Evolutionary conservation across 345 rosid species (phyloP).

Genomic region (Gossypium australe): DNA sequence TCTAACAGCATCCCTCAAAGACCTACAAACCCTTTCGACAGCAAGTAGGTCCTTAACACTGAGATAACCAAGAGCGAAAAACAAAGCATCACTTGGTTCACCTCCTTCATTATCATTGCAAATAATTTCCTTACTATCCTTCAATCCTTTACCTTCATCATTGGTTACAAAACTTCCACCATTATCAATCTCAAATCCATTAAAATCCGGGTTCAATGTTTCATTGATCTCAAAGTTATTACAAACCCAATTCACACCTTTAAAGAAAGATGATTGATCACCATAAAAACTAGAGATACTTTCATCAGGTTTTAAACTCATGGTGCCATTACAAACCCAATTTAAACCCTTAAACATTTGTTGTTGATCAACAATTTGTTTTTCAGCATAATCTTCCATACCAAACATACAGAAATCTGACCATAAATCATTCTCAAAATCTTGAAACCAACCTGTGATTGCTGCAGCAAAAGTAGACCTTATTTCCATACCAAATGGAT

Average conservation of each 20-base stretch:
- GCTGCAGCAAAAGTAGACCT: constrained; percentile 20
- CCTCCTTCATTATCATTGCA: neutral
- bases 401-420: constrained; percentile 12
- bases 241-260: constrained; percentile 7
- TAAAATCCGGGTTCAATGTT: constrained; percentile 10
- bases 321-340: constrained; percentile 9
- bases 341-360: neutral
- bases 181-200: constrained; percentile 8
- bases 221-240: constrained; percentile 11
- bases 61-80: constrained; percentile 13
- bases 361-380: neutral
- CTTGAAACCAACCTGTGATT: constrained; percentile 8
- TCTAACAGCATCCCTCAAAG: constrained; percentile 10
- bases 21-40: constrained; percentile 16
- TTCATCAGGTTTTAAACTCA: neutral
- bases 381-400: neutral
- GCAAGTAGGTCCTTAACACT: constrained; percentile 12
- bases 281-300: constrained; percentile 4
- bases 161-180: neutral
- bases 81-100: constrained; percentile 16
- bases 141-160: constrained; percentile 5
- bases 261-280: neutral
- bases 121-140: neutral
- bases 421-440: constrained; percentile 12
- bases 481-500: constrained; percentile 21